These are phyloP conservation scores for Helianthus annuus DNA, from an alignment of 129 eudicot species.

Conservation along the genomic window HanXRQr2.0-SUNRISE NC_035449.2:42870257-42870756, in stretches of 20 bases:
- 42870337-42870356: not conserved
- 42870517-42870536: no score
- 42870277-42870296: conserved; percentile 40
- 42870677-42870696: not conserved
- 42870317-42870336: conserved; percentile 2
- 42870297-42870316: conserved; percentile 54
- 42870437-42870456: no score
- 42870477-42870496: no score
- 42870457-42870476: no score
- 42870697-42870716: not conserved
- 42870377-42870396: conserved; percentile 24
- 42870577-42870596: no score
- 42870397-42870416: conserved; percentile 2
- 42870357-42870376: conserved; percentile 31
- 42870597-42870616: no score
- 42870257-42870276: conserved; percentile 48
- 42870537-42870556: no score
- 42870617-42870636: no score
- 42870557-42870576: no score
- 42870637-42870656: no score
- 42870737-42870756: no score
- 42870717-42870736: not conserved
- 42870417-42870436: not conserved
- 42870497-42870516: no score
- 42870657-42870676: not conserved